Percentiles rank a stretch among this genome's conserved stretches.
These are phyloP conservation scores for Boehmeria nivea DNA, from an alignment of 306 rosid species.

Conservation along the genomic window DNA sequence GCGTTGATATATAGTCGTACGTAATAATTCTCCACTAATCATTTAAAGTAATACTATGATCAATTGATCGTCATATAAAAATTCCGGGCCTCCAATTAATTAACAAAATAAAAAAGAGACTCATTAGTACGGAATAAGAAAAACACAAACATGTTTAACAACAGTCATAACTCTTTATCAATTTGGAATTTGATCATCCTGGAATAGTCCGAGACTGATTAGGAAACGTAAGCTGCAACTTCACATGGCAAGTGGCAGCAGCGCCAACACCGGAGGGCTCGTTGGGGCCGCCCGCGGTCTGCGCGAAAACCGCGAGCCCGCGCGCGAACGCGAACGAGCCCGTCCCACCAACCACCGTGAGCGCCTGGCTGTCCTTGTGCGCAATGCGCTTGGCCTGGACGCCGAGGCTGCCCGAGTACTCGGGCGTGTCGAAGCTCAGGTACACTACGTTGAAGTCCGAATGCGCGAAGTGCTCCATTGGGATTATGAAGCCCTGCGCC, in stretches of 20 bases:
- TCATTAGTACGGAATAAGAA: no score
- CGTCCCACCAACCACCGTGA: slow-evolving; percentile 73
- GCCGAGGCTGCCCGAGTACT: slow-evolving; percentile 64
- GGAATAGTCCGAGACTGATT: slow-evolving; percentile 26
- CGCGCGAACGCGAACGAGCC: slow-evolving; percentile 89
- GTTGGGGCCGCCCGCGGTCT: slow-evolving; percentile 18
- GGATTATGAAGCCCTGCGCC: slow-evolving; percentile 72
- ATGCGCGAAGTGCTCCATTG: slow-evolving; percentile 43
- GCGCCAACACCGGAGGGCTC: slow-evolving; percentile 19
- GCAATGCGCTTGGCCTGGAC: slow-evolving; percentile 46
- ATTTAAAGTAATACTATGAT: no score
- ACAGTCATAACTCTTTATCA: no score
- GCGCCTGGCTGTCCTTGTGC: slow-evolving; percentile 33
- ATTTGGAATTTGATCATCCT: slow-evolving; percentile 28
- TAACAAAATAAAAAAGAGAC: no score
- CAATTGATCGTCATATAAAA: no score
- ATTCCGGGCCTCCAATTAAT: no score
- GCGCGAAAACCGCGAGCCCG: slow-evolving; percentile 57
- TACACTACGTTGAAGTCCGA: slow-evolving; percentile 67
- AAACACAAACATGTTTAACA: no score
- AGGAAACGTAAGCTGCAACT: slow-evolving; percentile 55
- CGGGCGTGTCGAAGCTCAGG: slow-evolving; percentile 53
- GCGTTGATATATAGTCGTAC: no score
- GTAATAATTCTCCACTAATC: no score
- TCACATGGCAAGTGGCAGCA: slow-evolving; percentile 49